Evolutionary conservation across 495 filamentous ascomycete species (phyloP), one percentile per base, ranked within the genome.

Genomic region (Penicillium chermesinum): DNA sequence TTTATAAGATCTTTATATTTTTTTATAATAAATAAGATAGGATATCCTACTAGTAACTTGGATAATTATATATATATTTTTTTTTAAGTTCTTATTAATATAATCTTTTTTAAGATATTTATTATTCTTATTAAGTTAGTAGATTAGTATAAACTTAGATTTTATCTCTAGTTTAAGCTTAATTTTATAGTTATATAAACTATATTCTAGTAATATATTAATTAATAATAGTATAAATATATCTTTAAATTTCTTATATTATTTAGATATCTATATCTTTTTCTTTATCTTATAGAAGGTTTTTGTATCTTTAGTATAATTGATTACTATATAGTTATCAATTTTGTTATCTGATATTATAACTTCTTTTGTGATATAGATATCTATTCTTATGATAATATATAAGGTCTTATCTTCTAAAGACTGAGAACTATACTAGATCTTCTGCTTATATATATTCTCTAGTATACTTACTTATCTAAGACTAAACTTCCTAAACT

Each of bases 1-100:
- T 30, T 30, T 30, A 30, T 30, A 5, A 61, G 20, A 19, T 21
- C 52, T 34, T 38, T 44, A 53, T 55, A 47, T 32, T 63, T 63
- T 39, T 67, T 67, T 20, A 21, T 47, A 40, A 65, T 34, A 48
- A 65, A 64, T 17, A 55, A 8, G 15, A 50, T 41, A 41, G 36
- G 41, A 16, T 55, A 50, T 52, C 37, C 42, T 9, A 9, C 18
- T 39, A 16, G 10, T 38, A 34, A 25, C 56, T 21, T 41, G 46
- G 44, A 39, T 53, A 18, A 3, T 32, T 58, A 38, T 58, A 18
- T 42, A n/a, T n/a, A 20, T 55, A 49, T 21, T 53, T 53, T 53
- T 48, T 32, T 38, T 43, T 49, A 34, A 22, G 5, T 41, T 7
- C 12, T 46, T 36, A 44, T 18, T 44, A 45, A 2, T 14, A 44